Base-by-base conservation (phyloP, 108 stramenopile genomes). In the Nitzschia inconspicua region DNA sequence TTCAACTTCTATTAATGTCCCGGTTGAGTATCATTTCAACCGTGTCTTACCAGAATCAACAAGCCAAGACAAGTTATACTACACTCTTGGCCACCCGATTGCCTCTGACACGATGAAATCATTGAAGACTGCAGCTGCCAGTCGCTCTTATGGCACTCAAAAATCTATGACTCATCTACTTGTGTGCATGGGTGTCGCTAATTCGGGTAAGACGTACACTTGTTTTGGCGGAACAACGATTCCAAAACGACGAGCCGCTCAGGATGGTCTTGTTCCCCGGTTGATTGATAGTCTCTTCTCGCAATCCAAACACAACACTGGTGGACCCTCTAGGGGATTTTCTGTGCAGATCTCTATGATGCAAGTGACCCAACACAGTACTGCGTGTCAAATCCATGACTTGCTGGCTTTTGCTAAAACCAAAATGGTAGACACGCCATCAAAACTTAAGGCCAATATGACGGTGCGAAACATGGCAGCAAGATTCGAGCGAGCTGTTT, bases 121-220 rank as follows among this genome's bases (percentile, higher is more conserved):
- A 18, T 51, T 72, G 19, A 64, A 65, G 55, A 43, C 27, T 18
- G 29, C n/a, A 0, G n/a, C n/a, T n/a, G 27, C 3, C n/a, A 14
- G 16, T 46, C 20, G 50, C 10, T 16, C 24, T 28, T 27, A 52
- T 13, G 10, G 14, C 26, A 14, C 50, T 2, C 46, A 20, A 2
- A 39, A 29, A 31, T 16, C n/a, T 16, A 65, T 11, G 24, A 65
- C 47, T 44, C 74, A 80, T 60, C 47, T 80, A 0, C n/a, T 75
- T 5, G 40, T 80, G 25, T 63, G 49, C 35, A 72, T 80, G 67
- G 79, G 79, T 11, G 57, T 68, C 8, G 54, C 70, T 22, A 58
- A 52, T 19, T 72, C 74, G 23, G 79, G 79, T 35, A 80, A 80
- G 51, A 69, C 79, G 2, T 76, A 68, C 47, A 72, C 74, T 3